Base-by-base conservation (phyloP, 106 monocot genomes). In the Alisma plantagoaquatica region DNA sequence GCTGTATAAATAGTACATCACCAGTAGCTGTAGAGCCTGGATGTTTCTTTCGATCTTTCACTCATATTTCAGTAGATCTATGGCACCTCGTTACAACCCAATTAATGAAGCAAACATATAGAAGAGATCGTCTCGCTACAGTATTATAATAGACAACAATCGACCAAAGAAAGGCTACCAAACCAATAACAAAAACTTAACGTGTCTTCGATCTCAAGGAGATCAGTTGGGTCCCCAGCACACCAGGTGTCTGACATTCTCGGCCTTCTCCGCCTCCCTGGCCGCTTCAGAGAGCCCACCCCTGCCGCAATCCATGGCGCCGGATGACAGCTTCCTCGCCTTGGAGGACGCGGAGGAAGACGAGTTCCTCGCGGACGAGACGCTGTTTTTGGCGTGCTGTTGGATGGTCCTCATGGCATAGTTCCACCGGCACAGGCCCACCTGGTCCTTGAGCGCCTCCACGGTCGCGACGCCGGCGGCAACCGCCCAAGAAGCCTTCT, bases 361-460 rank as follows among this genome's bases (percentile, higher is more conserved):
- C 35, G 35, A 14, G 14, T 14, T 38, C 35, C 14, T 38, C 5
- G 35, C 27, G 31, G 54, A 22, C 7, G 41, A 7, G 9, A 51
- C 1, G 43, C 25, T 20, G 43, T 15, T 51, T 52, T 42, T 52
- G 28, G 29, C 63, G 10, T 41, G 52, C 41, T 63, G 63, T 27
- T 52, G 51, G 41, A 63, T 29, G 11, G 51, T 27, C 28, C 63
- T 38, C 18, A 63, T 32, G 23, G 63, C 51, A 42, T 63, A 52
- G 51, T 63, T 63, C 59, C 59, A 59, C 27, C 59, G 1, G 52
- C 63, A 63, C 27, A 63, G 27, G 5, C 51, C 63, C 0, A 15
- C 49, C 27, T 63, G 63, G 15, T 63, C 63, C 52, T 52, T 63
- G 27, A 63, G 38, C 27, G 63, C 63, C n/a, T 63, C 63, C 16